Evolutionary conservation across 2,329 filamentous ascomycete genomes (phyloP).

Genomic region (Esteya vermicola): DNA sequence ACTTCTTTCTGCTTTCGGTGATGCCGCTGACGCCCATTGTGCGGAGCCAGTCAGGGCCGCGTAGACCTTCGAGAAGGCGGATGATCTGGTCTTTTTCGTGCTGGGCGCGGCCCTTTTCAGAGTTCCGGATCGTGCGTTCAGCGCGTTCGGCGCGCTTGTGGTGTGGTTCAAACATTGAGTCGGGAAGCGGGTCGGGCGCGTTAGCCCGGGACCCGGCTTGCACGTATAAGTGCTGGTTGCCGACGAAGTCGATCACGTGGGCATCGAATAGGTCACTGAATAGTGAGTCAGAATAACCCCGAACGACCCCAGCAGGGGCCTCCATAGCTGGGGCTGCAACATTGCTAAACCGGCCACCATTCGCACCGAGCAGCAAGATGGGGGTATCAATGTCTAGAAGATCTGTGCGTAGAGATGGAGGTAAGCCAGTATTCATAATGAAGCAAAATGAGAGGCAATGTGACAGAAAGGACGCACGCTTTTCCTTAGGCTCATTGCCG

Average conservation of each 20-base stretch:
- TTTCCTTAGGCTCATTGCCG: conserved; percentile 66
- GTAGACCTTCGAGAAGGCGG: conserved; percentile 62
- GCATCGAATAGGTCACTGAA: conserved; percentile 43
- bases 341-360: too few relatives aligned
- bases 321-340: too few relatives aligned
- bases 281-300: conserved; percentile 39
- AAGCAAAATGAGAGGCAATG: background rate
- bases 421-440: background rate
- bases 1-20: conserved; percentile 73
- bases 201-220: too few relatives aligned
- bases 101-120: conserved; percentile 49
- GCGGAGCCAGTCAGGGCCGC: conserved; percentile 84
- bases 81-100: conserved; percentile 54
- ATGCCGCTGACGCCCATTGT: conserved; percentile 79
- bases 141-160: conserved; percentile 46
- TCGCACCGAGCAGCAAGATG: too few relatives aligned
- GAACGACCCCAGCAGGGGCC: conserved; percentile 23
- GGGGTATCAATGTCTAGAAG: conserved; percentile 58
- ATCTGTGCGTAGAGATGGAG: conserved; percentile 38
- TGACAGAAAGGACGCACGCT: conserved; percentile 40
- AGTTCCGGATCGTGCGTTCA: conserved; percentile 48
- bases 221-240: conserved; percentile 29
- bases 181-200: conserved; percentile 39
- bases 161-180: conserved; percentile 35
- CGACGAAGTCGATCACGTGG: conserved; percentile 40